Evolutionary conservation across 2,329 filamentous ascomycete species (phyloP).

Genomic region (Botrytis porri): DNA sequence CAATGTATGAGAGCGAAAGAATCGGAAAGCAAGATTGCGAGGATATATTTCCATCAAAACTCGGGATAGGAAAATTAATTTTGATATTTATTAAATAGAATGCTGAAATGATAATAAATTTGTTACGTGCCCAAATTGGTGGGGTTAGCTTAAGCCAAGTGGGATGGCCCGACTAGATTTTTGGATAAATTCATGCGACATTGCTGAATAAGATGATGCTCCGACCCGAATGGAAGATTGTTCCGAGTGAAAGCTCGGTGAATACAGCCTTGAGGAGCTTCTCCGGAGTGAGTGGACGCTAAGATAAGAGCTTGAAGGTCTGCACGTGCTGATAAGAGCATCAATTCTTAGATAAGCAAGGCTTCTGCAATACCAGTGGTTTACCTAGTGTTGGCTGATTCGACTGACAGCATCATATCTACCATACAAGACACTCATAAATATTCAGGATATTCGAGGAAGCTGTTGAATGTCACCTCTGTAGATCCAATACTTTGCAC

Average conservation of each 20-base stretch:
- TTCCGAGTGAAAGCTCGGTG: neutral
- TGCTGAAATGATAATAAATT: neutral
- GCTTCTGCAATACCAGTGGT: conserved; percentile 2
- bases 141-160: neutral
- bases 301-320: neutral
- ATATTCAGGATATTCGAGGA: neutral
- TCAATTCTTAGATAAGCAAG: conserved; percentile 17
- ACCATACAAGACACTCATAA: neutral
- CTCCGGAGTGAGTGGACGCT: neutral
- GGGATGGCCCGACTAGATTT: conserved; percentile 3
- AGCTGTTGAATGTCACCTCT: neutral
- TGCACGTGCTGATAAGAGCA: conserved; percentile 15
- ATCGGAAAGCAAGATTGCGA: neutral
- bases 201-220: conserved; percentile 3
- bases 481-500: no score
- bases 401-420: neutral
- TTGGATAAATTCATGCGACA: neutral
- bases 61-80: neutral
- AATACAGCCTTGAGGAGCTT: neutral
- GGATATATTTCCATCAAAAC: conserved; percentile 17
- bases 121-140: neutral
- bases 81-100: neutral
- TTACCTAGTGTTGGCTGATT: neutral
- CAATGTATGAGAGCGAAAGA: neutral
- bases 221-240: neutral